phyloP scores from a whole-genome alignment of 2,329 filamentous ascomycete species.

The Pochonia chlamydosporia region DNA sequence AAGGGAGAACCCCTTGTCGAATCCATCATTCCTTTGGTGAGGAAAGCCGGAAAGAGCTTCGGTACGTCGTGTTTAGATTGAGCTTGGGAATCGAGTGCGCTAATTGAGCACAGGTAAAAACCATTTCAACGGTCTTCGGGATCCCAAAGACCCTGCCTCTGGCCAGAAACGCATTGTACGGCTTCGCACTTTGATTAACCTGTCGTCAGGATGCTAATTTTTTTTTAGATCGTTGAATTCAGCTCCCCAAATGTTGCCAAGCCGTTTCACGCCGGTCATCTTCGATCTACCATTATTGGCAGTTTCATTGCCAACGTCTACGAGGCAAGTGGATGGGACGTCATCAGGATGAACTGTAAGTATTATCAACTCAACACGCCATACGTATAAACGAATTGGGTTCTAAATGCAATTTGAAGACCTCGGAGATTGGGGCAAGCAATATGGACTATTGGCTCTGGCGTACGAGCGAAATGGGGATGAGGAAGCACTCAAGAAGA shows the following conservation, averaged over 20 bases:
- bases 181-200: neutral
- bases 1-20: constrained; percentile 60
- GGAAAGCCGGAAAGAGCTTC: constrained; percentile 51
- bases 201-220: neutral
- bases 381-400: neutral
- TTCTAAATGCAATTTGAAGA: constrained; percentile 32
- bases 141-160: constrained; percentile 53
- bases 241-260: constrained; percentile 84
- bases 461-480: constrained; percentile 71
- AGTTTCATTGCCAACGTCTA: constrained; percentile 71
- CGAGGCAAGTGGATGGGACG: constrained; percentile 66
- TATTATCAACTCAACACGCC: neutral
- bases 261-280: constrained; percentile 73
- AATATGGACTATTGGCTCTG: constrained; percentile 66
- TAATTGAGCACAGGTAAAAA: constrained; percentile 50
- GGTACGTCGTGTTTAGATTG: constrained; percentile 14
- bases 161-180: constrained; percentile 53
- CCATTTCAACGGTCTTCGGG: constrained; percentile 51
- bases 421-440: constrained; percentile 76
- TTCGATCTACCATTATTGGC: constrained; percentile 74
- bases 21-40: constrained; percentile 64
- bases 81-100: neutral
- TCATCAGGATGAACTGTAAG: constrained; percentile 59
- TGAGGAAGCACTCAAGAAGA: constrained; percentile 62
- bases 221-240: constrained; percentile 62